phyloP scores from a whole-genome alignment of 192 early-diverging fungal genomes.

The Chytriomyces sp. region DNA sequence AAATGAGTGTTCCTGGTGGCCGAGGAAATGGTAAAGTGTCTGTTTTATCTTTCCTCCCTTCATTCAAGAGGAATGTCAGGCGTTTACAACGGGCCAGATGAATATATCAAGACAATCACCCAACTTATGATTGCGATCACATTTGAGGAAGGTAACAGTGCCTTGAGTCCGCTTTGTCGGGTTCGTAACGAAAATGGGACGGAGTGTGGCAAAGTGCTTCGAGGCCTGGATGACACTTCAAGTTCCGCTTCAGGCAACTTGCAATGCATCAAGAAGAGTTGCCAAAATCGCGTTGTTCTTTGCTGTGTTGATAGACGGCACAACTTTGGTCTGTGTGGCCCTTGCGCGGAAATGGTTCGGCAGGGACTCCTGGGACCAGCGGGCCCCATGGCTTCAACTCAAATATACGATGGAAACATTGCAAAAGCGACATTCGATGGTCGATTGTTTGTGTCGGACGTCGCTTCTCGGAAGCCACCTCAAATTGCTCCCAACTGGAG shows the following conservation, averaged over 20 bases:
- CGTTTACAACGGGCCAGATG: slow-evolving; percentile 24
- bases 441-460: slow-evolving; percentile 15
- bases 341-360: slow-evolving; percentile 18
- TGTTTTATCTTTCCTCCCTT: background rate
- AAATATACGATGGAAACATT: slow-evolving; percentile 39
- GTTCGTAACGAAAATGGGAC: slow-evolving; percentile 3
- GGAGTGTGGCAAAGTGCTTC: slow-evolving; percentile 40
- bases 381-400: slow-evolving; percentile 24
- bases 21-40: slow-evolving; percentile 5
- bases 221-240: slow-evolving; percentile 7
- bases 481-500: slow-evolving; percentile 37
- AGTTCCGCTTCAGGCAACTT: background rate
- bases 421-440: slow-evolving; percentile 30
- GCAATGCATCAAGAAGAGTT: slow-evolving; percentile 15
- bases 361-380: slow-evolving; percentile 4
- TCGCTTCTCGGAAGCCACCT: slow-evolving; percentile 34
- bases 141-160: slow-evolving; percentile 35
- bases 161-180: slow-evolving; percentile 29
- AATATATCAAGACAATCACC: slow-evolving; percentile 38
- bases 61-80: background rate
- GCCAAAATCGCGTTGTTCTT: slow-evolving; percentile 7
- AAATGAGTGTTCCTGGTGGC: slow-evolving; percentile 21
- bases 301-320: slow-evolving; percentile 29
- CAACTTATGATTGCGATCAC: slow-evolving; percentile 36
- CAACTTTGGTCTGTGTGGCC: slow-evolving; percentile 30